Percentiles rank a stretch among this genome's conserved stretches.
These are phyloP conservation scores for Diplodia seriata DNA, from an alignment of 2,329 filamentous ascomycete genomes.

Conservation along the genomic window DNA sequence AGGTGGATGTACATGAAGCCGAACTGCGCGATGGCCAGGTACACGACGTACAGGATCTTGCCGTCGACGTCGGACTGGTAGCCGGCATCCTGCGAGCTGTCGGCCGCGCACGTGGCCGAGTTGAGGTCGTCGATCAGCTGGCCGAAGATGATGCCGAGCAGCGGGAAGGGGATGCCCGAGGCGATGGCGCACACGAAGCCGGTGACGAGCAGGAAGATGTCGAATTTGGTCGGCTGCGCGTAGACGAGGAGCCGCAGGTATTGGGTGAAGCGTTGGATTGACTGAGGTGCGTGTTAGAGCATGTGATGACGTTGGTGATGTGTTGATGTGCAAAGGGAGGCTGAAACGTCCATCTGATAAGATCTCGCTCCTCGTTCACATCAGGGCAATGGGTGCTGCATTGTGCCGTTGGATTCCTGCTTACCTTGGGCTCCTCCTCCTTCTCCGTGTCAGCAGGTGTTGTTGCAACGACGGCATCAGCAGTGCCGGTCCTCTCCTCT, in stretches of 20 bases:
- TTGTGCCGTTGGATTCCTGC: not conserved
- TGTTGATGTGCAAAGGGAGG: not conserved
- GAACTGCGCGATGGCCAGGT: slow-evolving; percentile 69
- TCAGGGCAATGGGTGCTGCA: too few relatives aligned
- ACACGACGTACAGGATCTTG: slow-evolving; percentile 67
- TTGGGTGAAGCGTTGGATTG: slow-evolving; percentile 41
- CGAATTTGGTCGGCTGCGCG: slow-evolving; percentile 2
- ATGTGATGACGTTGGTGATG: not conserved
- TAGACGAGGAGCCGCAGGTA: slow-evolving; percentile 34
- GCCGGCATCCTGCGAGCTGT: slow-evolving; percentile 40
- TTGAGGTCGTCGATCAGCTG: slow-evolving; percentile 69
- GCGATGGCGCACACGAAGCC: slow-evolving; percentile 59
- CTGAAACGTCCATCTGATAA: not conserved
- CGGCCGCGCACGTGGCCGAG: slow-evolving; percentile 58
- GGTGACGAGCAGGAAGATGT: slow-evolving; percentile 34
- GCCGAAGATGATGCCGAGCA: slow-evolving; percentile 70
- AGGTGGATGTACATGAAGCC: slow-evolving; percentile 69
- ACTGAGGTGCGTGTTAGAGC: not conserved
- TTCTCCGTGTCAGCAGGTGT: not conserved
- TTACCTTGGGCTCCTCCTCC: slow-evolving; percentile 7
- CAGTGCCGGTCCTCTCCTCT: not conserved
- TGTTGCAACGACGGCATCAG: not conserved
- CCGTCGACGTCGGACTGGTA: slow-evolving; percentile 58
- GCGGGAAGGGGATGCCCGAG: slow-evolving; percentile 68
- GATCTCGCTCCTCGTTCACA: not conserved